Conservation (phyloP, 2,329 filamentous ascomycete species). For the Penicillium occitanis region DNA sequence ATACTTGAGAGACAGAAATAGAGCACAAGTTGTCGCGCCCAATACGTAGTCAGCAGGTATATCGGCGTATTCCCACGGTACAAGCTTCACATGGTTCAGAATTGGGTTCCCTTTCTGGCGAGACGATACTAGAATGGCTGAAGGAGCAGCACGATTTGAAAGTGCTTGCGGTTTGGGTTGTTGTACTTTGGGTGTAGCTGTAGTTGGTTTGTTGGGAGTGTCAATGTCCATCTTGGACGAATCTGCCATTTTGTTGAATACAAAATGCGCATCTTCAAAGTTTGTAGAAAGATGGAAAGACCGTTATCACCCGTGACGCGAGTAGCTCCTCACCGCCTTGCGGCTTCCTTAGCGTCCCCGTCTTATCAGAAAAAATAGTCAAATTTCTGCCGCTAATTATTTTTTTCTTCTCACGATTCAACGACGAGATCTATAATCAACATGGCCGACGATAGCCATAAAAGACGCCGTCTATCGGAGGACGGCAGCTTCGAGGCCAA, state of each 20-base stretch:
- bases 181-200: constrained; percentile 58
- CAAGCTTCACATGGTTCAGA: constrained; percentile 73
- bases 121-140: constrained; percentile 83
- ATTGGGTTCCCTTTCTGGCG: constrained; percentile 95
- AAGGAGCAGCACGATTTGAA: constrained; percentile 64
- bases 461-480: constrained; percentile 39
- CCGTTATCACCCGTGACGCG: background rate
- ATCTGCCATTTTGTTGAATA: background rate
- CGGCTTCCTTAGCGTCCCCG: background rate
- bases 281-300: background rate
- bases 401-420: constrained; percentile 9
- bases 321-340: constrained; percentile 27
- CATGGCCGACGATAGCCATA: constrained; percentile 36
- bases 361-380: constrained; percentile 17
- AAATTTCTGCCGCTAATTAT: constrained; percentile 39
- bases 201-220: background rate
- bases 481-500: constrained; percentile 27
- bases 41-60: constrained; percentile 94
- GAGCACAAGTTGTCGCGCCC: constrained; percentile 80
- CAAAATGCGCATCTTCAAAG: background rate
- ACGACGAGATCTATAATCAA: constrained; percentile 3
- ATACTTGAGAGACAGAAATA: constrained; percentile 95
- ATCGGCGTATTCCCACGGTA: constrained; percentile 95
- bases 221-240: background rate
- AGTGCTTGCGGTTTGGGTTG: constrained; percentile 90